These are phyloP conservation scores for Calocybe cyanea DNA, from an alignment of 768 basidiomycete species.

Conservation along the genomic window DNA sequence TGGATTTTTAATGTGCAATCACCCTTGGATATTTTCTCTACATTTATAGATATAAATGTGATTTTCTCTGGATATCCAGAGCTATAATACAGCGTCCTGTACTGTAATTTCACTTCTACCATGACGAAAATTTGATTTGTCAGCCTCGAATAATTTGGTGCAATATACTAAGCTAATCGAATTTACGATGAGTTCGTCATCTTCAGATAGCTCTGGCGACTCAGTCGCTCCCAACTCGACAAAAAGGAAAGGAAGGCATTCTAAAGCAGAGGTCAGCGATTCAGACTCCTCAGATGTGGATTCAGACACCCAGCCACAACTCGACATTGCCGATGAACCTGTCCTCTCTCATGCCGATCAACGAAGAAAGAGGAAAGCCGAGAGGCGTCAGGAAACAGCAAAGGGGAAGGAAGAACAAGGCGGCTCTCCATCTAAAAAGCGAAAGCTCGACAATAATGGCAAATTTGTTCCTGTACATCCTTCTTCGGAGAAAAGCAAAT, in stretches of 20 bases:
- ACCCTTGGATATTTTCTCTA: too few species aligned
- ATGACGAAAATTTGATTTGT: too few species aligned
- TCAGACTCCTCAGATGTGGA: constrained; percentile 23
- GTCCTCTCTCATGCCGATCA: constrained; percentile 76
- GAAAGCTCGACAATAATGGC: constrained; percentile 38
- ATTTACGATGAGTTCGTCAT: constrained; percentile 34
- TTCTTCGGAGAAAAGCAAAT: constrained; percentile 51
- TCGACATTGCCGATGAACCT: constrained; percentile 34
- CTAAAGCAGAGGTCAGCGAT: constrained; percentile 17
- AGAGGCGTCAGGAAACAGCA: constrained; percentile 24
- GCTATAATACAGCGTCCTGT: too few species aligned
- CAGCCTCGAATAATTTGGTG: too few species aligned
- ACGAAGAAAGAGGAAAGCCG: constrained; percentile 55
- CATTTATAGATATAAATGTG: neutral
- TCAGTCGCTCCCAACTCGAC: constrained; percentile 17
- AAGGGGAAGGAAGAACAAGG: constrained; percentile 22
- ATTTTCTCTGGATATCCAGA: constrained; percentile 8
- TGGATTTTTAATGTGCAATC: too few species aligned
- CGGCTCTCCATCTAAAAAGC: constrained; percentile 37
- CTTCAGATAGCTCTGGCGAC: constrained; percentile 29
- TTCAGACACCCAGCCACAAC: constrained; percentile 10
- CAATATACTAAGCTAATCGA: too few species aligned
- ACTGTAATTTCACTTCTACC: too few species aligned
- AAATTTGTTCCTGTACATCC: constrained; percentile 25
- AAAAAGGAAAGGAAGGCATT: constrained; percentile 29